A percentile compares a stretch with the other conserved stretches of the same genome.
These are phyloP conservation scores for Syzygium malaccense DNA, from an alignment of 441 rosid species.

Conservation along the genomic window DNA sequence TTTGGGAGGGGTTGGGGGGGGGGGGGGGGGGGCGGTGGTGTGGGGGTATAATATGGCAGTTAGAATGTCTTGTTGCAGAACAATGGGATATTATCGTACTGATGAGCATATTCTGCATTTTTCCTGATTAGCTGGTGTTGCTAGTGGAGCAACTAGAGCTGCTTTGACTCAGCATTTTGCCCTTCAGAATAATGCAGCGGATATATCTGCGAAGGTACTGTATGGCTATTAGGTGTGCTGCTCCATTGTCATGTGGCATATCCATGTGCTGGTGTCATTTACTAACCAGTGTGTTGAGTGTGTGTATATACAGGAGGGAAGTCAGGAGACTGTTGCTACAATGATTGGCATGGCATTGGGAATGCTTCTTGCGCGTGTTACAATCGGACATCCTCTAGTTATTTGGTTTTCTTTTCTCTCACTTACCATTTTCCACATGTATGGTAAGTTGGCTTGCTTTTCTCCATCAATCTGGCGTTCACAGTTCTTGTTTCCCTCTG, in stretches of 20 bases:
- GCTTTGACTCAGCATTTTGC: slow-evolving; percentile 97
- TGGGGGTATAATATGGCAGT: neutral
- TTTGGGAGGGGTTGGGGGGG: too few species aligned
- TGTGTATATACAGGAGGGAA: slow-evolving; percentile 60
- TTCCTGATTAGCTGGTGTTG: slow-evolving; percentile 74
- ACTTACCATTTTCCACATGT: slow-evolving; percentile 85
- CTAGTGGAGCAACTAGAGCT: slow-evolving; percentile 98
- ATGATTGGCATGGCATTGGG: slow-evolving; percentile 95
- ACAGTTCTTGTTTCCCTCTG: neutral
- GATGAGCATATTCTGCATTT: neutral
- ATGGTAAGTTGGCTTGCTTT: slow-evolving; percentile 46
- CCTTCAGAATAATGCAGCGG: slow-evolving; percentile 92
- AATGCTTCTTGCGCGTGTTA: slow-evolving; percentile 77
- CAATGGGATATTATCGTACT: neutral
- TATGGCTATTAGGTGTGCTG: neutral
- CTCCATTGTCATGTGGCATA: neutral
- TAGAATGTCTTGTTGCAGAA: neutral
- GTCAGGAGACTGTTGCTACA: slow-evolving; percentile 94
- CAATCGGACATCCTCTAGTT: slow-evolving; percentile 59
- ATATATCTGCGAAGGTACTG: slow-evolving; percentile 86
- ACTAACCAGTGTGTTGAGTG: neutral
- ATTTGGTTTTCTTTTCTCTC: slow-evolving; percentile 83
- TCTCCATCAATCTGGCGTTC: neutral
- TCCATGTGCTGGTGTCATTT: neutral
- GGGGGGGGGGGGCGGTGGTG: too few species aligned